Evolutionary conservation across 805 yeast species (phyloP), one percentile per base, ranked within the genome.

Genomic region (Myxozyma lipomycoides): DNA sequence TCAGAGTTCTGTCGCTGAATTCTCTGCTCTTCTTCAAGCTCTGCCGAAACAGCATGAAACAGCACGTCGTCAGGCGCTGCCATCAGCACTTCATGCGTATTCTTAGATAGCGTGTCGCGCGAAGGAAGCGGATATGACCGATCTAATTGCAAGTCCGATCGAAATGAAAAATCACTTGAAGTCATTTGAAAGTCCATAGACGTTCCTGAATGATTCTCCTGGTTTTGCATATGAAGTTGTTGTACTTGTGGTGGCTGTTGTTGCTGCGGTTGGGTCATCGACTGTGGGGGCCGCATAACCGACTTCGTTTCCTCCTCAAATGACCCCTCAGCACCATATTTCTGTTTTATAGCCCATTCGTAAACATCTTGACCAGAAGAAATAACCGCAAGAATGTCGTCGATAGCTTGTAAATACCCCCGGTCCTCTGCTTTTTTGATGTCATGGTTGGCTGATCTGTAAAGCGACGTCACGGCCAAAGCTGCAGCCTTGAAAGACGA

Each of bases 401-500:
- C 78, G 2, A 83, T 54, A 59, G 86, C 81, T 28, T 77, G 78
- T 39, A 81, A 61, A 60, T 83, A 83, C 0, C 90, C 90, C 49
- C 74, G 75, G 45, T 76, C 73, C 45, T 72, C 73, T 7, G 76
- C 62, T 23, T 79, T 59, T 3, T 76, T 65, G 40, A 70, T 75
- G 43, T 80, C 73, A 43, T 76, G 74, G 55, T 78, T 80, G 6
- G 86, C 78, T 3, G 82, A 65, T 43, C 86, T 67, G 59, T 84
- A 84, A 25, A 84, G 69, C 12, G 82, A 76, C 15, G 89, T 83
- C 24, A 83, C 85, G 4, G 85, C 76, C 48, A 82, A 77, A 24
- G 89, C 89, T 4, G 89, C 89, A 48, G 73, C 74, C 64, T 80
- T 82, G 68, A 83, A 84, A 62, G 82, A 84, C n/a, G 70, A 67